Evolutionary conservation across 2,329 filamentous ascomycete genomes (phyloP), one percentile per base, ranked within the genome.

Genomic region (Exophiala mesophila): DNA sequence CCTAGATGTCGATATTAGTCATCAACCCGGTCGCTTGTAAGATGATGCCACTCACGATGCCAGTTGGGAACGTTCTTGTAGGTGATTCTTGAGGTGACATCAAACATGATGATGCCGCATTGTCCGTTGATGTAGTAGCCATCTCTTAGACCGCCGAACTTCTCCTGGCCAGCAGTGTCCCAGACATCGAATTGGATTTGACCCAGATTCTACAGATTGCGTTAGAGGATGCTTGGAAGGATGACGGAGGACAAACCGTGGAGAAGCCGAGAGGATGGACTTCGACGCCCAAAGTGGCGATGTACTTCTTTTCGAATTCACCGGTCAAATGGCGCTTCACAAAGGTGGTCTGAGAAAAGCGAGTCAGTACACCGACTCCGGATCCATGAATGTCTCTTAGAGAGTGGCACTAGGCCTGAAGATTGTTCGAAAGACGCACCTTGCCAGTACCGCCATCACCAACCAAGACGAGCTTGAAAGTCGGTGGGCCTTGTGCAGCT

Each of bases 41-140:
- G 38, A 45, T 7, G 16, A 15, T 24, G 21, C 47, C 48, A 82
- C 88, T 68, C 83, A 95, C 92, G 92, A 74, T 98, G 92, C 92
- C 92, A 98, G 85, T 97, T 97, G 75, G 92, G 92, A 55, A 98
- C 92, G 78, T 98, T 98, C 85, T 98, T 98, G 85, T 98, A 98
- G 70, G 92, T 98, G 70, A 98, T 97, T 67, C 92, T 87, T 59
- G 90, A 96, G 54, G 92, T 97, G 57, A 98, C 90, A 72, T 98
- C 90, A 72, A 98, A 98, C 90, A 98, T 98, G 83, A 98, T 97
- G 78, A 98, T 96, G 76, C 92, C 90, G 72, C 90, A 97, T 76
- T 97, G 90, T 64, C 90, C 90, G 77, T 96, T 96, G 80, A 98
- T 98, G 79, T 98, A 98, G 83, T 98, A 98, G 60, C 90, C 90